Conservation (phyloP, 1,139 yeast species). For the Geotrichum reessii region DNA sequence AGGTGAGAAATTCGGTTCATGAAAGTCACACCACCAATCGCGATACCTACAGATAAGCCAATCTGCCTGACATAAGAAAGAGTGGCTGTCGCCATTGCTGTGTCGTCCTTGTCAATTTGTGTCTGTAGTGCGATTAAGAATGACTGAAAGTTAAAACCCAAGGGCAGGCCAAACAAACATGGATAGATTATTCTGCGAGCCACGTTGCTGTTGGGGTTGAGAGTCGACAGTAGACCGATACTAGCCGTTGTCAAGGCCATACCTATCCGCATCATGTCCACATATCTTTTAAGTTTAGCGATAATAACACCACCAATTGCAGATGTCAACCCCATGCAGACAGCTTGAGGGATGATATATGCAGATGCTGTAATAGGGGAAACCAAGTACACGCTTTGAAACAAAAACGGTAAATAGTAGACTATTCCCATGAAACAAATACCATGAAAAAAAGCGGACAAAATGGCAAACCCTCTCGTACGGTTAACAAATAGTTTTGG, state of each 20-base stretch:
- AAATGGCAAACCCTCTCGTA: slow-evolving; percentile 35
- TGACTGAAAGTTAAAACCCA: slow-evolving; percentile 30
- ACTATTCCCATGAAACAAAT: slow-evolving; percentile 43
- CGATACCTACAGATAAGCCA: slow-evolving; percentile 28
- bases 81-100: slow-evolving; percentile 27
- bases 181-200: slow-evolving; percentile 26
- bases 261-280: slow-evolving; percentile 18
- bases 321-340: slow-evolving; percentile 26
- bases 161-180: slow-evolving; percentile 25
- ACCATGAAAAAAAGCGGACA: slow-evolving; percentile 41
- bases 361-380: slow-evolving; percentile 26
- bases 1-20: slow-evolving; percentile 24
- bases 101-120: slow-evolving; percentile 23
- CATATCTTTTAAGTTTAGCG: slow-evolving; percentile 20
- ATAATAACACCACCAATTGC: slow-evolving; percentile 26
- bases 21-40: slow-evolving; percentile 29
- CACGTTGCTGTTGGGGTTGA: slow-evolving; percentile 22
- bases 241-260: slow-evolving; percentile 24
- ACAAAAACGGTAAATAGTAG: slow-evolving; percentile 48
- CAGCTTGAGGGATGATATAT: slow-evolving; percentile 27
- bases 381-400: slow-evolving; percentile 45
- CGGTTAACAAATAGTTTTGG: slow-evolving; percentile 37
- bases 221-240: slow-evolving; percentile 25
- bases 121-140: slow-evolving; percentile 28
- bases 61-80: slow-evolving; percentile 26